Base-by-base conservation (phyloP, 257 asterid genomes). In the Ocimum tenuiflorum region DNA sequence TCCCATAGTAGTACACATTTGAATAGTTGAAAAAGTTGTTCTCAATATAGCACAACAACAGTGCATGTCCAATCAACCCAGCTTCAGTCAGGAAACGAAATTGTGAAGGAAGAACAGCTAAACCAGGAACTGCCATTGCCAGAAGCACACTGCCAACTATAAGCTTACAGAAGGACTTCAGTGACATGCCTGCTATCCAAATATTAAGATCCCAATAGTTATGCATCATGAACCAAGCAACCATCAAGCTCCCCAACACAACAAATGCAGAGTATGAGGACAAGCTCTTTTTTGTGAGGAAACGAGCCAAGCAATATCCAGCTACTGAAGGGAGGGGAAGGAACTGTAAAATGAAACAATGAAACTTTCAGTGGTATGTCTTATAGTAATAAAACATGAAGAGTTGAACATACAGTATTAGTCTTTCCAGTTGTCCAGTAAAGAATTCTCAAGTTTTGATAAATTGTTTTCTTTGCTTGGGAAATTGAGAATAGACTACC, bases 131-230 rank as follows among this genome's bases (percentile, higher is more conserved):
- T 42, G 86, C 59, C 95, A 94, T 85, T 27, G 97, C 95, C 75
- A 94, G 85, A 79, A 90, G 83, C 64, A 78, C 97, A 77, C 87
- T 79, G 48, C 89, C 96, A 85, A 90, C 91, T 75, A 90, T 86
- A 58, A 90, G 94, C 94, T 94, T 94, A 75, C 97, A 94, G 68
- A 94, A 94, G 63, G 97, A 86, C 77, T 84, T 90, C 75, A 94
- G 72, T 63, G 99, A 85, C 97, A 94, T 90, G 80, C 97, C 99
- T 14, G 99, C 94, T 80, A 90, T 84, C 99, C 99, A 94, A 75
- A 94, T 94, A 71, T 90, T 94, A 39, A 94, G 95, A 75, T 83
- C 96, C 99, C 99, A 94, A 75, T 88, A 94, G 77, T 90, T 90
- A 78, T 90, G 96, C 91, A 88, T 83, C 81, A 90, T 92, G 69